phyloP scores from a whole-genome alignment of 148 eudicot genomes.

The Persicaria maculosa region DNA sequence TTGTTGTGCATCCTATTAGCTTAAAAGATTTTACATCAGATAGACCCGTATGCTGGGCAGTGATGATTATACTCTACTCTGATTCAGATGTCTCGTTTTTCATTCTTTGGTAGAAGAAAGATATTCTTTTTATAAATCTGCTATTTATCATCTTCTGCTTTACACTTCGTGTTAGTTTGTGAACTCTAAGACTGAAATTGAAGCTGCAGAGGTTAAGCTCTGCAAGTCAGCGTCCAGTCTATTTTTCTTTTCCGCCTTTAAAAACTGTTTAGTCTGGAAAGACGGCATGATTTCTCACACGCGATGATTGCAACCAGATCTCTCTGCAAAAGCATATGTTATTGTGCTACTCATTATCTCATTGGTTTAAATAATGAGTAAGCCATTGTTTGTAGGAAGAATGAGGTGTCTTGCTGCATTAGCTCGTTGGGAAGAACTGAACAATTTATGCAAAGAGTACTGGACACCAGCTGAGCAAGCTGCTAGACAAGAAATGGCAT shows the following conservation, averaged over 20 bases:
- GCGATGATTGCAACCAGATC: not conserved
- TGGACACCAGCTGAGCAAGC: slow-evolving; percentile 96
- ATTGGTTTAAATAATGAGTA: not conserved
- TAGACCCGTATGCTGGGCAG: not conserved
- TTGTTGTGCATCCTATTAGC: not conserved
- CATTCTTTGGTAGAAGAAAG: not conserved
- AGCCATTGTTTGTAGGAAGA: slow-evolving; percentile 35
- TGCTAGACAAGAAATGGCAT: slow-evolving; percentile 96
- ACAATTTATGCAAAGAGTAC: slow-evolving; percentile 73
- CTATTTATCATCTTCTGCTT: not conserved
- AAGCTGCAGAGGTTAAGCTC: not conserved
- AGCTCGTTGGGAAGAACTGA: slow-evolving; percentile 98
- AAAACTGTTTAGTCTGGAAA: not conserved
- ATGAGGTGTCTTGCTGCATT: slow-evolving; percentile 99
- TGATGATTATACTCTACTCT: not conserved
- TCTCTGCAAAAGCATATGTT: not conserved
- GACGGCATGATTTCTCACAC: not conserved
- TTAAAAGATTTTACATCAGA: not conserved
- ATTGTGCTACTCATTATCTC: not conserved
- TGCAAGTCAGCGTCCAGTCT: not conserved
- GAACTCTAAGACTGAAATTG: not conserved
- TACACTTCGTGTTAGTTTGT: not conserved
- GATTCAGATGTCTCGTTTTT: not conserved
- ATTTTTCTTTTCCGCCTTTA: not conserved
- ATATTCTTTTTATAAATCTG: not conserved